Conservation (phyloP, 768 basidiomycete species). For the Brasilioporus rufonigricans region DNA sequence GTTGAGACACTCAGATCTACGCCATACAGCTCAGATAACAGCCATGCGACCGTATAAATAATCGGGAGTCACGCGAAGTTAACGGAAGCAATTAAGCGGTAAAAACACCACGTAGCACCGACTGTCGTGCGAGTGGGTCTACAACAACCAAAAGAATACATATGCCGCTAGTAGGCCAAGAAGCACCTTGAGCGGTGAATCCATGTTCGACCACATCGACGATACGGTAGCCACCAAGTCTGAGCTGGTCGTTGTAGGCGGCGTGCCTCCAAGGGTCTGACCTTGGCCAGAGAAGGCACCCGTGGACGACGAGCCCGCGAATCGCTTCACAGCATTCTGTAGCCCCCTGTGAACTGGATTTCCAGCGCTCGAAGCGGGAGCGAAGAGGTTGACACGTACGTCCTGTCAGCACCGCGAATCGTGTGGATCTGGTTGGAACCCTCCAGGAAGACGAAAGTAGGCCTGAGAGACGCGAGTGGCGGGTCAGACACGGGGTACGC, state of each 20-base stretch:
- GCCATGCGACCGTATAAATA: no score
- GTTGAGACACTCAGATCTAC: no score
- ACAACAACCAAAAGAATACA: conserved; percentile 48
- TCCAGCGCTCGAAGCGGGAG: conserved; percentile 3
- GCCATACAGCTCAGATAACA: not conserved
- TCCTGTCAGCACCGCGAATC: conserved; percentile 68
- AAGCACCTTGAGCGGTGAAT: conserved; percentile 67
- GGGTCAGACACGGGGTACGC: not conserved
- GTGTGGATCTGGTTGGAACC: conserved; percentile 64
- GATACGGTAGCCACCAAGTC: conserved; percentile 34
- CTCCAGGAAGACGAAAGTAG: conserved; percentile 78
- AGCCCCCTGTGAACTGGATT: conserved; percentile 45
- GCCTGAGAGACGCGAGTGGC: conserved; percentile 44
- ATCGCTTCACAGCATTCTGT: conserved; percentile 54
- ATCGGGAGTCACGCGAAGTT: no score
- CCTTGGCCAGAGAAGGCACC: conserved; percentile 69
- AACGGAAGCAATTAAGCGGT: not conserved
- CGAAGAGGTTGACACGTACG: conserved; percentile 39
- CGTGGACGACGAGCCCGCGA: conserved; percentile 40
- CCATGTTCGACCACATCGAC: conserved; percentile 46
- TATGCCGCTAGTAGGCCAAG: conserved; percentile 65
- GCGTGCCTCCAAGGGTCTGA: conserved; percentile 60
- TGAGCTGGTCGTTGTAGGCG: conserved; percentile 34
- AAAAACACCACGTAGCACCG: not conserved
- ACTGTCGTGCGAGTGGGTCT: not conserved